Conservation (phyloP, 2,329 filamentous ascomycete species). For the Lojkania enalia region DNA sequence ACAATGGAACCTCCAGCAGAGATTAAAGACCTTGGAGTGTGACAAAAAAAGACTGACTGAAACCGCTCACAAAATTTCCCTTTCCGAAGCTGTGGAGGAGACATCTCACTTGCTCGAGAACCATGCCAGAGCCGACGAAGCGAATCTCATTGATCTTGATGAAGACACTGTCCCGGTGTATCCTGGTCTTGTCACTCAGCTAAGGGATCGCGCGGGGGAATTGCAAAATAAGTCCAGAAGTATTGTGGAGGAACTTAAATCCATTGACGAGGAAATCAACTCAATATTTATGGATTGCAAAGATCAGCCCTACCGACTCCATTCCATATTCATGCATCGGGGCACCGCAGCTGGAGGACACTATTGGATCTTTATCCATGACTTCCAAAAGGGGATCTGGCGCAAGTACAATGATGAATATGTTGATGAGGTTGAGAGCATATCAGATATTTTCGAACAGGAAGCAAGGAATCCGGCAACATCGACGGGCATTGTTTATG, state of each 20-base stretch:
- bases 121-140: conserved; percentile 14
- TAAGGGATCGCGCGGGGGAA: conserved; percentile 26
- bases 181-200: conserved; percentile 21
- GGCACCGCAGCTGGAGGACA: conserved; percentile 70
- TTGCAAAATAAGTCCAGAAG: conserved; percentile 31
- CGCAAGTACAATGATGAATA: conserved; percentile 90
- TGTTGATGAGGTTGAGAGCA: conserved; percentile 69
- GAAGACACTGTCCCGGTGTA: conserved; percentile 5
- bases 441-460: conserved; percentile 67
- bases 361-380: conserved; percentile 96
- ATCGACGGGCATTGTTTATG: conserved; percentile 74
- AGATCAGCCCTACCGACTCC: conserved; percentile 75
- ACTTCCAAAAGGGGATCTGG: conserved; percentile 82
- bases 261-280: conserved; percentile 54
- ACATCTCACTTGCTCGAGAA: conserved; percentile 29
- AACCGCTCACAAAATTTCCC: conserved; percentile 36
- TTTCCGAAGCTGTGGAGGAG: conserved; percentile 37
- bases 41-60: conserved; percentile 48
- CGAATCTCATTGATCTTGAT: conserved; percentile 14
- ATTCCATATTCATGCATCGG: conserved; percentile 91
- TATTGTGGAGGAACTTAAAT: conserved; percentile 47
- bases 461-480: conserved; percentile 57
- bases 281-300: conserved; percentile 66
- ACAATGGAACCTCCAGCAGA: conserved; percentile 74
- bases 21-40: conserved; percentile 60